Evolutionary conservation across 2,329 filamentous ascomycete species (phyloP), one percentile per base, ranked within the genome.

Genomic region (Clonostachys solani): DNA sequence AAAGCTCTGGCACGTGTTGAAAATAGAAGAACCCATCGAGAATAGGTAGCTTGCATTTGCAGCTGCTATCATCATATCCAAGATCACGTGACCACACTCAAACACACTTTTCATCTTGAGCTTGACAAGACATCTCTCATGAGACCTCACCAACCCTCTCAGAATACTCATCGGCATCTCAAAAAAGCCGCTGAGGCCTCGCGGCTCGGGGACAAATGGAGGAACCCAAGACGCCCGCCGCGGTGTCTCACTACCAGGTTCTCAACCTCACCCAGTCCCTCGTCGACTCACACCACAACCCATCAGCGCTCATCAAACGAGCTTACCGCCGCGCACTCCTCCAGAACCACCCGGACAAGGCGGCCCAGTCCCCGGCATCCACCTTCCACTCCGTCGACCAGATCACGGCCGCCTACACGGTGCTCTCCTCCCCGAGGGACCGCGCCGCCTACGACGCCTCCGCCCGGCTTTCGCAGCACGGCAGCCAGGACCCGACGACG

Each of bases 241-340:
- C 63, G 52, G 63, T 71, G 54, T 81, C 78, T 37, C 73, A 83
- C 63, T 86, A 86, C 62, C 71, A 81, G 50, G 71, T 85, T 57
- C 78, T 86, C 48, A 72, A 72, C 49, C 67, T 86, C 50, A 75
- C 77, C 12, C 69, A 70, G 16, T 56, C 69, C 48, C 61, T 78
- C 47, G 67, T 80, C 49, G 63, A 73, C 55, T 61, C 68, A 49
- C 60, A 69, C 46, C 55, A 65, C 50, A 68, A 74, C 56, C 61
- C 72, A 38, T 58, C 68, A 52, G 66, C 71, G 43, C 66, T 78
- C 44, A 68, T 86, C 50, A 85, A 83, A 59, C 74, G 74, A 49
- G 82, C 83, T 50, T 87, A 87, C 64, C 81, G 75, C 61, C 75
- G 78, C 46, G 81, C 83, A 18, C 74, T 87, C 34, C 75, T 87